A percentile compares a stretch with the other conserved stretches of the same genome.
Evolutionary conservation across 2,329 filamentous ascomycete species (phyloP).

Genomic region (Colletotrichum filicis): DNA sequence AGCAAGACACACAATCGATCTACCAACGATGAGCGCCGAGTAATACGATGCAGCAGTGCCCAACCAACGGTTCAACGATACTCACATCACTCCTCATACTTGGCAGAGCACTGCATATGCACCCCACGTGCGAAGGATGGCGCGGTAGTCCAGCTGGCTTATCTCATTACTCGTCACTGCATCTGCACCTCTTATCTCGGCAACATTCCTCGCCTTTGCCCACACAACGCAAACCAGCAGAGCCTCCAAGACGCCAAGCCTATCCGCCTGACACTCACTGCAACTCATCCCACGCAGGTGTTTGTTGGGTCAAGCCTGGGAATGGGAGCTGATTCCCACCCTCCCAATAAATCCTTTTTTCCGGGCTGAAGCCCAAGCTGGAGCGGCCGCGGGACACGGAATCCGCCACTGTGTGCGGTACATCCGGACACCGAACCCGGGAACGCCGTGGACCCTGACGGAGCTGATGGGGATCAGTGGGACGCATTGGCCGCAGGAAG

Average conservation of each 20-base stretch:
- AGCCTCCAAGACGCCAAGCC: constrained; percentile 1
- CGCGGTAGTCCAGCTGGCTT: not conserved
- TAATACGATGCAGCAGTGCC: not conserved
- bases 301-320: constrained; percentile 3
- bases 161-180: constrained; percentile 11
- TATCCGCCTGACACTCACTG: not conserved
- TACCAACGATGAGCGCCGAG: not conserved
- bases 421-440: constrained; percentile 23
- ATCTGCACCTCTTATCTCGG: constrained; percentile 12
- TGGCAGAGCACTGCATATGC: constrained; percentile 20
- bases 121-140: constrained; percentile 22
- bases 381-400: constrained; percentile 3
- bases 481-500: constrained; percentile 27
- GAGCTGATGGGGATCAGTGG: constrained; percentile 29
- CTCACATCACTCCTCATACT: constrained; percentile 10
- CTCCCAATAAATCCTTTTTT: too few relatives aligned
- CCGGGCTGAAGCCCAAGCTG: not conserved
- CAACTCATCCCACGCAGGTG: not conserved
- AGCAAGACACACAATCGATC: constrained; percentile 7
- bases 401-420: constrained; percentile 19
- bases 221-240: not conserved
- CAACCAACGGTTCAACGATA: constrained; percentile 4
- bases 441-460: constrained; percentile 20
- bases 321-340: not conserved
- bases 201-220: not conserved